Evolutionary conservation across 2,329 filamentous ascomycete genomes (phyloP), one percentile per base, ranked within the genome.

Genomic region (Fusarium proliferatum): DNA sequence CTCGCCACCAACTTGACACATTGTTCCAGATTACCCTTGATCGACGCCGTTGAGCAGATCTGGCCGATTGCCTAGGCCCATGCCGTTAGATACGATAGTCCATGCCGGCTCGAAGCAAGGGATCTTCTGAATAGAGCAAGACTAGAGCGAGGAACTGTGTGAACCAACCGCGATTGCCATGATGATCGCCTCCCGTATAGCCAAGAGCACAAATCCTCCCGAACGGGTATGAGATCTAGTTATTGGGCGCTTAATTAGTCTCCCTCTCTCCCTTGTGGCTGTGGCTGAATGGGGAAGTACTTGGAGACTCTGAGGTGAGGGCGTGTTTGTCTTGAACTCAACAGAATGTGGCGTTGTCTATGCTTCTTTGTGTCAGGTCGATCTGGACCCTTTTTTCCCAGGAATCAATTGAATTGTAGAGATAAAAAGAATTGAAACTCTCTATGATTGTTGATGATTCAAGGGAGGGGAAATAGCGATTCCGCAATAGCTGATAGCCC

Each of bases 31-130:
- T 98, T 98, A 78, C 93, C 88, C 73, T 88, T 84, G 86, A 96
- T 91, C 72, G 89, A 93, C 69, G 91, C 88, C 66, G 94, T 97
- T 42, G 95, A 95, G 84, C 94, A 95, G 82, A 98, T 90, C 84
- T 98, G 96, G 39, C 95, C 95, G 51, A 97, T 87, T 74, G 95
- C 95, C 94, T 97, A 61, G 16, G 26, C 61, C 28, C 34, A 48
- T 49, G 64, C 43, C 30, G 30, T 74, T 63, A 70, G 71, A 42
- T 46, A 28, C 45, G 17, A 46, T 69, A 33, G 42, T 28, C 38
- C 60, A 74, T 71, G 48, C 67, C 64, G 62, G 42, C 28, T 53
- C 42, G 48, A 63, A 71, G 70, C 65, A 71, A 73, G 70, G 70
- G 68, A 28, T n/a, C 52, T 61, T 61, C 30, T 26, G 21, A 48